These are phyloP conservation scores for Seiridium cupressi DNA, from an alignment of 2,329 filamentous ascomycete genomes.

Conservation along the genomic window DNA sequence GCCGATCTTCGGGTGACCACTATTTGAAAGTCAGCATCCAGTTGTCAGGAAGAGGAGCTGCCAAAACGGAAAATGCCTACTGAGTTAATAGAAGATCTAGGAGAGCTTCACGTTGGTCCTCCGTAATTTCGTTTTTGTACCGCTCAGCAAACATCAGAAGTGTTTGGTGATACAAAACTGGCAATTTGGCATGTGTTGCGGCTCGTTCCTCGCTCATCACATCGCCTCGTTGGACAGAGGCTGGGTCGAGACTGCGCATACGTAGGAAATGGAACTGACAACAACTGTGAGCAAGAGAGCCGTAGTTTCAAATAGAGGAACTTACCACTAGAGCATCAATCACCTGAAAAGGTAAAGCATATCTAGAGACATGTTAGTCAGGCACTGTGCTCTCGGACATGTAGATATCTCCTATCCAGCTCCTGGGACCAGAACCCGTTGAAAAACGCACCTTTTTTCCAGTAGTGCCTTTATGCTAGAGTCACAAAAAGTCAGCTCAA, in stretches of 20 bases:
- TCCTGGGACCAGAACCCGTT: no score
- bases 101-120: slow-evolving; percentile 88
- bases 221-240: slow-evolving; percentile 51
- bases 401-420: no score
- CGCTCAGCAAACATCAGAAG: slow-evolving; percentile 88
- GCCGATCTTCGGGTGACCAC: slow-evolving; percentile 81
- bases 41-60: no score
- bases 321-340: slow-evolving; percentile 28
- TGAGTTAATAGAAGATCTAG: slow-evolving; percentile 82
- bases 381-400: no score
- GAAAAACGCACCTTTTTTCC: no score
- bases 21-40: neutral
- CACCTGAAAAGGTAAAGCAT: slow-evolving; percentile 82
- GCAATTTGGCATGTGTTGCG: slow-evolving; percentile 64
- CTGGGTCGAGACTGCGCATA: slow-evolving; percentile 70
- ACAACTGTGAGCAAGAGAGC: slow-evolving; percentile 55
- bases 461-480: no score
- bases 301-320: slow-evolving; percentile 62
- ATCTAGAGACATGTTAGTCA: slow-evolving; percentile 42
- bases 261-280: slow-evolving; percentile 93
- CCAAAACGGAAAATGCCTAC: neutral
- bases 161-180: slow-evolving; percentile 95
- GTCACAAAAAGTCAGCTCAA: no score
- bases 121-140: slow-evolving; percentile 94
- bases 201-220: slow-evolving; percentile 48